Evolutionary conservation across 108 stramenopile species (phyloP), one percentile per base, ranked within the genome.

Genomic region (Bacterosira constricta): DNA sequence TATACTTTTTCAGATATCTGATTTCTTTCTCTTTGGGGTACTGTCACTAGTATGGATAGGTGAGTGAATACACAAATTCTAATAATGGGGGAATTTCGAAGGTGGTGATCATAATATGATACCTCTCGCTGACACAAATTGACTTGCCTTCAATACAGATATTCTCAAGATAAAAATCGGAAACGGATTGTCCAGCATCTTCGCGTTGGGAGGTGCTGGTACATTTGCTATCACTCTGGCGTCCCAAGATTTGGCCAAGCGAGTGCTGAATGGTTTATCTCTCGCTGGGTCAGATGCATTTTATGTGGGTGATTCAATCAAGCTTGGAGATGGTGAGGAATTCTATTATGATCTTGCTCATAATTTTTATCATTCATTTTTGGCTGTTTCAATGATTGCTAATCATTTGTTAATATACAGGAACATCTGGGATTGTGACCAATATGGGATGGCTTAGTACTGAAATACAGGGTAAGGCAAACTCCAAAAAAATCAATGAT

Each of bases 181-280:
- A 5, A 62, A 69, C 26, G 85, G 70, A 2, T 32, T 86, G 36
- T 80, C 70, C 6, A 71, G 68, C 4, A 49, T 89, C 0, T 86
- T 89, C 69, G 85, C 88, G 6, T 71, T 89, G 46, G 84, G 88
- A 50, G 67, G 80, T 51, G 84, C 74, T 9, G 79, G 85, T 12
- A 89, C 88, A 20, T 59, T 89, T 26, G 70, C 79, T 21, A 34
- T 89, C 11, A 75, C 81, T 31, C 44, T 89, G 1, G 88, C 88
- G 23, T 45, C 46, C 17, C 73, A 81, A 57, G 80, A 76, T 29
- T 20, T 85, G 12, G 77, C 67, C 4, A 76, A 77, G 70, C 67
- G 73, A 50, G 63, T 61, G 23, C 34, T 92, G 0, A 76, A 70
- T 67, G 88, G 91, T 49, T 39, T 90, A 32, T 75, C 75, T 5